phyloP scores from a whole-genome alignment of 192 early-diverging fungal species.

The Backusella morwellensis region DNA sequence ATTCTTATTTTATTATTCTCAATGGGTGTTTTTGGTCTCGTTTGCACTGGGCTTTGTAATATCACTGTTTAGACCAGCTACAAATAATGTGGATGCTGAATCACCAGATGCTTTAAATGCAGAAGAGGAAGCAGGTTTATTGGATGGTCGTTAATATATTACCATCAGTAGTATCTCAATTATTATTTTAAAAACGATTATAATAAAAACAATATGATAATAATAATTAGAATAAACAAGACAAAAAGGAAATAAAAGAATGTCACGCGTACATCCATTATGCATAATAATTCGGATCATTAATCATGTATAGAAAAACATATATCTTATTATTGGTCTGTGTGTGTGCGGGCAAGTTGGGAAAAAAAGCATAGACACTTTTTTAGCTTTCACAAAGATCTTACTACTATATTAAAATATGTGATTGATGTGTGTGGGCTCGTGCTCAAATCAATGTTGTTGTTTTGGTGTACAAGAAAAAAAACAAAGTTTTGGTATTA shows the following conservation, averaged over 20 bases:
- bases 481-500: background rate
- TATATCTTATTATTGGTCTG: background rate
- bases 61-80: constrained; percentile 36
- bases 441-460: background rate
- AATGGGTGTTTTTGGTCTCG: constrained; percentile 47
- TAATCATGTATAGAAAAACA: background rate
- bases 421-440: constrained; percentile 2
- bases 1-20: constrained; percentile 45
- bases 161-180: background rate
- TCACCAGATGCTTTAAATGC: constrained; percentile 33
- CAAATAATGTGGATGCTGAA: constrained; percentile 35
- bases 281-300: background rate
- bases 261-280: background rate
- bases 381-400: background rate
- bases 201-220: background rate
- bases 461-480: background rate
- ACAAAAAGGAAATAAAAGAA: background rate
- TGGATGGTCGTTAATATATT: constrained; percentile 14
- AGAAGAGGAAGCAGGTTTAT: constrained; percentile 37
- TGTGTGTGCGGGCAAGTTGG: background rate
- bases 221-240: background rate
- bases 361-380: background rate
- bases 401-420: background rate
- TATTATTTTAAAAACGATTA: background rate
- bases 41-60: constrained; percentile 40